Percentiles rank a stretch among this genome's conserved stretches.
These are phyloP conservation scores for Podaxis sp. DNA, from an alignment of 768 basidiomycete genomes.

Conservation along the genomic window DNA sequence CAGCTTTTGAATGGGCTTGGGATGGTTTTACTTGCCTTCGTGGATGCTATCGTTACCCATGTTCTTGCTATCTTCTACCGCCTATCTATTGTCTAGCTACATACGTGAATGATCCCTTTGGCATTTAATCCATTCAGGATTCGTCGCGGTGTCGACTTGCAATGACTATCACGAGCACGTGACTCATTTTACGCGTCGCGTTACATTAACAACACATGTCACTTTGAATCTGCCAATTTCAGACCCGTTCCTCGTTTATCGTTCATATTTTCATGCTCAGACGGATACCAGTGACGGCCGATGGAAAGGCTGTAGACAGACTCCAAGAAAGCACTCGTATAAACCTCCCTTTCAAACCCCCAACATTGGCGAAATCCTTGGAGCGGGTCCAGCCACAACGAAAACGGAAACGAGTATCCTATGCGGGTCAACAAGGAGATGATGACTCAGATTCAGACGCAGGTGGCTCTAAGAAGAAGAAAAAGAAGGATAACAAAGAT, in stretches of 20 bases:
- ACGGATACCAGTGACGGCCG: conserved; percentile 65
- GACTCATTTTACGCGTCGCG: conserved; percentile 16
- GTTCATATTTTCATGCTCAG: conserved; percentile 52
- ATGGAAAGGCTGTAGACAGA: conserved; percentile 67
- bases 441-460: conserved; percentile 63
- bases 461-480: conserved; percentile 59
- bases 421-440: conserved; percentile 62
- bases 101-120: not conserved
- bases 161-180: conserved; percentile 18
- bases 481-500: conserved; percentile 56
- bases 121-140: not conserved
- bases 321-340: conserved; percentile 72
- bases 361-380: conserved; percentile 43
- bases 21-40: not conserved
- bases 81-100: not conserved
- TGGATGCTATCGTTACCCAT: not conserved
- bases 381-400: conserved; percentile 65
- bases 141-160: not conserved
- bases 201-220: conserved; percentile 11
- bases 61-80: not conserved
- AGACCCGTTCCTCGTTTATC: not conserved
- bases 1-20: not conserved
- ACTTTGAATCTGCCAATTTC: not conserved
- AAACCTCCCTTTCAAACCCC: conserved; percentile 81
- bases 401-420: conserved; percentile 87